These are phyloP conservation scores for Polyporus tsugae DNA, from an alignment of 1,284 basidiomycete genomes.

Conservation along the genomic window DNA sequence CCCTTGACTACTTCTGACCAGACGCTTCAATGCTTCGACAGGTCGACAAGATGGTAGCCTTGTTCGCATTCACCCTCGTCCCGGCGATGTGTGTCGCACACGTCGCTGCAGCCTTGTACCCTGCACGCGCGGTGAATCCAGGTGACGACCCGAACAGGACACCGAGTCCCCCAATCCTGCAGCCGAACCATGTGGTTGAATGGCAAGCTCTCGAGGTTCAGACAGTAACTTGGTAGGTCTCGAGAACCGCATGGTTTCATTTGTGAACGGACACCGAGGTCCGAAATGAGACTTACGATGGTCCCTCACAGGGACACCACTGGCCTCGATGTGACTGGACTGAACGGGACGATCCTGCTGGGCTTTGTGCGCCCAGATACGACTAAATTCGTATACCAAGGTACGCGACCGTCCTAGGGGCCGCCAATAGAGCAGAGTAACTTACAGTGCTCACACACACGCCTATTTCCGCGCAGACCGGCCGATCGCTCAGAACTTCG, in stretches of 20 bases:
- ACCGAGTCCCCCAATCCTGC: constrained; percentile 9
- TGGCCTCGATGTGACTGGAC: constrained; percentile 13
- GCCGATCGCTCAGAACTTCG: constrained; percentile 8
- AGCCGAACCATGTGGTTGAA: background rate
- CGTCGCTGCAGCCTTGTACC: too few species aligned
- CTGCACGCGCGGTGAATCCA: background rate
- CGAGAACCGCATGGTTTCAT: background rate
- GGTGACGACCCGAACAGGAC: constrained; percentile 11
- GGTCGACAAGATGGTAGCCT: background rate
- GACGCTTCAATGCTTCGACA: background rate
- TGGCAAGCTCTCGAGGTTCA: constrained; percentile 11
- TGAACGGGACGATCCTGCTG: constrained; percentile 12
- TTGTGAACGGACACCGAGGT: background rate
- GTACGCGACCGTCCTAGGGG: background rate
- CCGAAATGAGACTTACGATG: background rate
- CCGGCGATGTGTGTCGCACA: background rate
- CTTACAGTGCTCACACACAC: background rate
- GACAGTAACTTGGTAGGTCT: constrained; percentile 8
- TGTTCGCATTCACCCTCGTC: background rate
- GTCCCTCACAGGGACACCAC: constrained; percentile 3
- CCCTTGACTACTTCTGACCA: background rate
- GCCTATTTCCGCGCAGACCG: background rate
- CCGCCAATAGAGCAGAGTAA: background rate
- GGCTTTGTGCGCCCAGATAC: constrained; percentile 9
- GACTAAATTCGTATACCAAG: constrained; percentile 9